Evolutionary conservation across 305 asterid species (phyloP).

Genomic region (Withania somnifera): DNA sequence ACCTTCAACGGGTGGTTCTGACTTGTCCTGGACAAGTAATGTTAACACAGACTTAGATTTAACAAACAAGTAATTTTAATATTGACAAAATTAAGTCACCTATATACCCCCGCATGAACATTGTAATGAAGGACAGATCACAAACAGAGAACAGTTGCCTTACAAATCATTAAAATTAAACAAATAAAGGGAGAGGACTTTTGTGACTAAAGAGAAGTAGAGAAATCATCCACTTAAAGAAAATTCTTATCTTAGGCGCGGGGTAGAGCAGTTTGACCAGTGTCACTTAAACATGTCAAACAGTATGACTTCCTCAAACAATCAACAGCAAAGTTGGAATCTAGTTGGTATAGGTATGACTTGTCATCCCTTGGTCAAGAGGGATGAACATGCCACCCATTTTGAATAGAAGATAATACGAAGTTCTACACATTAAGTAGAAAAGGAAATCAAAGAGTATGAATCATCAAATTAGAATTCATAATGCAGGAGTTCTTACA

Average conservation of each 20-base stretch:
- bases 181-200: no score
- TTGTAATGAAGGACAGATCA: neutral
- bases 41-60: neutral
- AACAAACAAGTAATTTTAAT: neutral
- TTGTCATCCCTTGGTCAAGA: neutral
- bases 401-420: no score
- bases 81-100: neutral
- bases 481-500: no score
- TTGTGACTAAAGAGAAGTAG: no score
- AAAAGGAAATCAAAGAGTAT: no score
- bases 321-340: neutral
- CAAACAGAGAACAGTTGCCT: neutral
- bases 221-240: no score
- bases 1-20: conserved; percentile 58
- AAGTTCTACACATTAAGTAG: no score
- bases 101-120: neutral
- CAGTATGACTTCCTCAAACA: neutral
- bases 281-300: neutral
- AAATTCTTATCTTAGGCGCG: no score
- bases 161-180: neutral
- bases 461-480: no score
- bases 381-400: neutral
- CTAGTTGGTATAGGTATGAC: neutral
- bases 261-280: no score
- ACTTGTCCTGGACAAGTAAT: conserved; percentile 46